Evolutionary conservation across 305 asterid species (phyloP).

Genomic region (Ruellia speciosa): DNA sequence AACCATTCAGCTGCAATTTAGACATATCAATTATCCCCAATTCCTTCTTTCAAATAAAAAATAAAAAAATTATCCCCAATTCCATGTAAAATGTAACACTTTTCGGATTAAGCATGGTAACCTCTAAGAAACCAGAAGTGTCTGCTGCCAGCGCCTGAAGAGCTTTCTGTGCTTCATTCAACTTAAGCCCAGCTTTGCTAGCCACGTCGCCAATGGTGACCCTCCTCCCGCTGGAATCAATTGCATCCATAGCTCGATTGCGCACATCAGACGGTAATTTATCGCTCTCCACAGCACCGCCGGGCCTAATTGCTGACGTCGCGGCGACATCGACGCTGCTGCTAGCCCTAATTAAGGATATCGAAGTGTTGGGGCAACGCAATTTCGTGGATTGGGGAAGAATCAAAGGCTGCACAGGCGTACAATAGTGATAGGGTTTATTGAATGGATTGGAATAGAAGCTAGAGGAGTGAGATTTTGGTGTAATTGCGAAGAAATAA

Average conservation of each 20-base stretch:
- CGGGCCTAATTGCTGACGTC: constrained; percentile 43
- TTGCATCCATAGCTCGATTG: constrained; percentile 77
- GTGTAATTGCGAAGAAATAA: constrained; percentile 32
- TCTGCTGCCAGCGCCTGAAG: constrained; percentile 97
- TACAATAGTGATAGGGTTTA: constrained; percentile 26
- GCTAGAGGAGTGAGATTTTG: constrained; percentile 26
- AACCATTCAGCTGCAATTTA: constrained; percentile 4
- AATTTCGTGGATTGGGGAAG: constrained; percentile 18
- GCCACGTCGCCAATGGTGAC: constrained; percentile 94
- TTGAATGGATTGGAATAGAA: constrained; percentile 20
- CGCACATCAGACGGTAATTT: constrained; percentile 68
- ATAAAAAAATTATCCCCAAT: constrained; percentile 1
- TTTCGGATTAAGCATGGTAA: constrained; percentile 13
- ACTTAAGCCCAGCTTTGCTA: constrained; percentile 78
- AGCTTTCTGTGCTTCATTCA: constrained; percentile 83
- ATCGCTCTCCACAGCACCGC: constrained; percentile 82
- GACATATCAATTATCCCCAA: constrained; percentile 12
- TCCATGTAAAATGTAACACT: constrained; percentile 11
- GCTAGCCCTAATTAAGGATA: constrained; percentile 47
- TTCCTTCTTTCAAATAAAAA: no score
- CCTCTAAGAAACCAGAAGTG: constrained; percentile 89
- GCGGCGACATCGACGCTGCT: constrained; percentile 29
- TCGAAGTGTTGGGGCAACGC: constrained; percentile 20
- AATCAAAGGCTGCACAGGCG: constrained; percentile 21
- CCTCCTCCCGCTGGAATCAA: constrained; percentile 76